phyloP scores from a whole-genome alignment of 495 filamentous ascomycete species.

The Aspergillus cavernicola region DNA sequence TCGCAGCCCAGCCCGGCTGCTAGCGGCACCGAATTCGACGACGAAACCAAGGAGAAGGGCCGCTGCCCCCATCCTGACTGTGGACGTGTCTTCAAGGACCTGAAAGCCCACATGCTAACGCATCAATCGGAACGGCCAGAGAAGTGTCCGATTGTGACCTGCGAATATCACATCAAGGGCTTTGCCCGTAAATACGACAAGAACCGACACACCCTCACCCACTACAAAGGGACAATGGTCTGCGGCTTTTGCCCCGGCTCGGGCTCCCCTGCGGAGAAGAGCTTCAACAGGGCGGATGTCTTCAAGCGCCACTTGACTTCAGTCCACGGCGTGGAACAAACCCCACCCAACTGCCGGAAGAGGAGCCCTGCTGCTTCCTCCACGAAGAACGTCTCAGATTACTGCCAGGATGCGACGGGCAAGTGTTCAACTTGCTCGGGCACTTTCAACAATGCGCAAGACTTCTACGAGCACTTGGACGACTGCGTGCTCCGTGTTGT shows the following conservation, averaged over 20 bases:
- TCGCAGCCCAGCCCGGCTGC: constrained; percentile 54
- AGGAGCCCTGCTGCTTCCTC: constrained; percentile 54
- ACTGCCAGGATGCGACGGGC: constrained; percentile 73
- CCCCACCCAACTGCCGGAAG: constrained; percentile 90
- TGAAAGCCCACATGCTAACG: constrained; percentile 94
- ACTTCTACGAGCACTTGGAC: constrained; percentile 98
- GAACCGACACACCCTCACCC: constrained; percentile 95
- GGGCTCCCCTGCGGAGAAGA: constrained; percentile 91
- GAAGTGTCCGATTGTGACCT: constrained; percentile 92
- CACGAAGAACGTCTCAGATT: constrained; percentile 56
- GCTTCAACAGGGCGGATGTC: constrained; percentile 97
- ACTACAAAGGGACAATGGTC: constrained; percentile 99
- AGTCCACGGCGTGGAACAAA: constrained; percentile 93
- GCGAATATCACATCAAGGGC: constrained; percentile 92
- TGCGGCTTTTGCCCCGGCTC: constrained; percentile 95
- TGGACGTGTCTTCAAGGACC: constrained; percentile 86
- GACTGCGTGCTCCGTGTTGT: constrained; percentile 98
- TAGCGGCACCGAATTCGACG: constrained; percentile 52
- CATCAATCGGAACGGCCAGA: constrained; percentile 92
- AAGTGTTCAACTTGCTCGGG: constrained; percentile 94
- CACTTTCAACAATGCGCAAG: constrained; percentile 90
- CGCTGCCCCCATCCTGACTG: constrained; percentile 83
- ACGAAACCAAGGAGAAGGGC: constrained; percentile 62
- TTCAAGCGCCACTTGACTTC: constrained; percentile 97
- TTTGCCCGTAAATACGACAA: constrained; percentile 99